Conservation (phyloP, 2,329 filamentous ascomycete species). For the Colletotrichum gloeosporioides region DNA sequence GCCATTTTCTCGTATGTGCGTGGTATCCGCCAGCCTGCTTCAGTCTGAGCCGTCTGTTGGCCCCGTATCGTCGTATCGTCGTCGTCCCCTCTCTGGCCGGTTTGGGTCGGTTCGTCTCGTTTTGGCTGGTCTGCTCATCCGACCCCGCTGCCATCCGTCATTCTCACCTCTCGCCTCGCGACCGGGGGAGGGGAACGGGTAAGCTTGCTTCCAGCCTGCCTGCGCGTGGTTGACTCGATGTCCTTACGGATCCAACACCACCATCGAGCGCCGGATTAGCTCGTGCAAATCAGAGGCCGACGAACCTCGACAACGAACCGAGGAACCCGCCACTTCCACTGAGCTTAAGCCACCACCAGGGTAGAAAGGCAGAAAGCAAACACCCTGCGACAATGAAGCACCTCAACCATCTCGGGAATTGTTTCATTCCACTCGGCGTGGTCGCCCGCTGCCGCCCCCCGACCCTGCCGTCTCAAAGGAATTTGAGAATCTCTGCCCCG, state of each 20-base stretch:
- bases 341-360: not conserved
- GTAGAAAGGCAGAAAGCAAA: not conserved
- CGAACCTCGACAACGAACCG: not conserved
- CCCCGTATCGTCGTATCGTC: not conserved
- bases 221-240: not conserved
- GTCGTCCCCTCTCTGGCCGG: not conserved
- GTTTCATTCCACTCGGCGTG: conserved; percentile 7
- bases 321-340: not conserved
- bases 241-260: not conserved
- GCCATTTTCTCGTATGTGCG: not conserved
- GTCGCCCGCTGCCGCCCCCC: not conserved
- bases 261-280: not conserved
- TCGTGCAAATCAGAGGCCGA: not conserved
- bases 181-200: not conserved
- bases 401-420: not conserved
- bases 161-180: not conserved
- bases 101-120: conserved; percentile 6
- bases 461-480: not conserved
- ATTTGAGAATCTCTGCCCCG: not conserved
- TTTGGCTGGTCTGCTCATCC: not conserved
- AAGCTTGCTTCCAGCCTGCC: not conserved
- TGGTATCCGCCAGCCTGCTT: not conserved
- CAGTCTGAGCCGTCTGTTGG: not conserved
- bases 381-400: conserved; percentile 7
- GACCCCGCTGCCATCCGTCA: conserved; percentile 3